Percentiles rank a stretch among this genome's conserved stretches.
These are phyloP conservation scores for Pseudogymnoascus sp. DNA, from an alignment of 2,329 filamentous ascomycete genomes.

Conservation along the genomic window DNA sequence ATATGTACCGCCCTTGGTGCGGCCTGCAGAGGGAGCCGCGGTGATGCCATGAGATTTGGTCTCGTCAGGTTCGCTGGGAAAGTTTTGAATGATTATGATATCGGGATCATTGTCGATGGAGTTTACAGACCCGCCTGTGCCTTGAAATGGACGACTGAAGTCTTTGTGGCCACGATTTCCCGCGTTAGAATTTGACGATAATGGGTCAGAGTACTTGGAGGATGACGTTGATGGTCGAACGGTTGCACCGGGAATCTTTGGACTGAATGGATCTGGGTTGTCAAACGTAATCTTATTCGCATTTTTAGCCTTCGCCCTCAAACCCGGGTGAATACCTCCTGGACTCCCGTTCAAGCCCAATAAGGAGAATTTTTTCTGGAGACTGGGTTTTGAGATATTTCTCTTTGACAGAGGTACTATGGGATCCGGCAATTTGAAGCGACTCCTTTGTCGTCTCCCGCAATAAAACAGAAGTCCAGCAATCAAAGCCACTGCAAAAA, in stretches of 20 bases:
- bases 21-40: neutral
- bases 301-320: neutral
- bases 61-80: neutral
- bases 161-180: neutral
- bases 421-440: neutral
- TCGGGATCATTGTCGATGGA: neutral
- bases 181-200: neutral
- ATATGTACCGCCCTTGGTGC: neutral
- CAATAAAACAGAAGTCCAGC: neutral
- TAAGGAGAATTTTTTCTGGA: neutral
- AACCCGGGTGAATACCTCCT: neutral
- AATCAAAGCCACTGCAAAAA: neutral
- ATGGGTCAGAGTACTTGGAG: neutral
- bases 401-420: neutral
- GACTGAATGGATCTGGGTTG: neutral
- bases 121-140: neutral
- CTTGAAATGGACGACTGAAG: neutral
- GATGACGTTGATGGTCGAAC: neutral
- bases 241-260: neutral
- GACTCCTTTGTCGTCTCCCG: neutral
- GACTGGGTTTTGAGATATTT: neutral
- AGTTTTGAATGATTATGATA: slow-evolving; percentile 7
- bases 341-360: neutral
- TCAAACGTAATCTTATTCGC: neutral
- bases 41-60: neutral